Evolutionary conservation across 208 protist genomes (phyloP).

Genomic region (Trypanosoma cruzi): DNA sequence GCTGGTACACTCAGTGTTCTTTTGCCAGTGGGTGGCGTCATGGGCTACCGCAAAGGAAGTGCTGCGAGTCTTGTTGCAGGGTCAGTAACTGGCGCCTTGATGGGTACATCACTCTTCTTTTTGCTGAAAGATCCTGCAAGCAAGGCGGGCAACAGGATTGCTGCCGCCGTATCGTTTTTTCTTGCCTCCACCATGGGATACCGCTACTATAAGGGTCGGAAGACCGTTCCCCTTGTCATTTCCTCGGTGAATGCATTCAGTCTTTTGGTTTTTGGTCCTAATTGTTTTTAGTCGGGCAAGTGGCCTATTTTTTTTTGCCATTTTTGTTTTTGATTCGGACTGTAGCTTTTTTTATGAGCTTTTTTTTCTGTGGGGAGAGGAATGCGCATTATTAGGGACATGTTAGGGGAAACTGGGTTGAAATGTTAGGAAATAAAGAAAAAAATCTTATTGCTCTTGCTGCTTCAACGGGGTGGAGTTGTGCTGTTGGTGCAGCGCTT

Average conservation of each 20-base stretch:
- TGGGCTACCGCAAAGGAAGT: constrained; percentile 26
- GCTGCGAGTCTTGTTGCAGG: constrained; percentile 17
- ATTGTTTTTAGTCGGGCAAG: too few species aligned
- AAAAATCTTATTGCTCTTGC: too few species aligned
- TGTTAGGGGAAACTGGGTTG: too few species aligned
- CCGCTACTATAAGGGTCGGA: constrained; percentile 13
- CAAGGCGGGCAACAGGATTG: constrained; percentile 14
- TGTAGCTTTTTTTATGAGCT: too few species aligned
- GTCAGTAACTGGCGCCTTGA: constrained; percentile 5
- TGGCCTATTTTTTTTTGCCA: too few species aligned
- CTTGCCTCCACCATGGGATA: constrained; percentile 10
- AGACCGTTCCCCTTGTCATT: constrained; percentile 11
- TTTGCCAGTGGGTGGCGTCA: constrained; percentile 18
- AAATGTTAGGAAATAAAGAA: too few species aligned
- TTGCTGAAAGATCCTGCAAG: constrained; percentile 6
- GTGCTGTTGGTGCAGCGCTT: too few species aligned
- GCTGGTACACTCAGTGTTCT: constrained; percentile 16
- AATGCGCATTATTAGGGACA: too few species aligned
- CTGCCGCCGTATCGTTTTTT: constrained; percentile 2
- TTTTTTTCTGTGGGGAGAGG: too few species aligned
- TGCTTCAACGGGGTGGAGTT: too few species aligned
- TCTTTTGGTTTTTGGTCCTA: constrained; percentile 10
- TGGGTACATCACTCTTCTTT: constrained; percentile 8
- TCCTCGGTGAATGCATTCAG: background rate
- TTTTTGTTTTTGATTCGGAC: too few species aligned